These are phyloP conservation scores for Fusarium udum DNA, from an alignment of 2,329 filamentous ascomycete species.

Conservation along the genomic window DNA sequence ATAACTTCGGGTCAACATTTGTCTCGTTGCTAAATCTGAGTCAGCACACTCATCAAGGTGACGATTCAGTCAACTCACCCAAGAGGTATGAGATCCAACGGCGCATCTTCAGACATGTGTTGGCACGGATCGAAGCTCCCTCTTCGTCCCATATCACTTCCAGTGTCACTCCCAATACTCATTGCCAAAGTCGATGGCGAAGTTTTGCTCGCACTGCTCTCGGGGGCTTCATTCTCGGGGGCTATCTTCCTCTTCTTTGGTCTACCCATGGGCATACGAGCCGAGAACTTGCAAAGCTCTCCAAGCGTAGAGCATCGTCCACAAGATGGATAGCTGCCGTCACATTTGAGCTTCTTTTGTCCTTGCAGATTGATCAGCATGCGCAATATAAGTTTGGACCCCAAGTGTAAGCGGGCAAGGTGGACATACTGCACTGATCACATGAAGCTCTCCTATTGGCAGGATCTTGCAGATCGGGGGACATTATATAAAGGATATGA, in stretches of 20 bases:
- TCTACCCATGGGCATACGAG: slow-evolving; percentile 39
- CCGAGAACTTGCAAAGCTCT: slow-evolving; percentile 38
- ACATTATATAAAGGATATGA: neutral
- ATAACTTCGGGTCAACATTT: slow-evolving; percentile 22
- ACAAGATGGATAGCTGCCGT: slow-evolving; percentile 36
- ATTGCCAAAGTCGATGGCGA: slow-evolving; percentile 15
- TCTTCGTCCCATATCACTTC: slow-evolving; percentile 9
- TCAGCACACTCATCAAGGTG: slow-evolving; percentile 14
- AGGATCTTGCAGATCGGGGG: slow-evolving; percentile 15
- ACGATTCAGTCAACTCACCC: slow-evolving; percentile 15
- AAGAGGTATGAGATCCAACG: slow-evolving; percentile 11
- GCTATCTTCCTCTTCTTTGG: slow-evolving; percentile 40
- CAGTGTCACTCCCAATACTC: slow-evolving; percentile 11
- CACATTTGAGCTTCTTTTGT: slow-evolving; percentile 43
- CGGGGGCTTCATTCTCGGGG: slow-evolving; percentile 6
- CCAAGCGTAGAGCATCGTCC: slow-evolving; percentile 25
- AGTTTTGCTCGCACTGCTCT: slow-evolving; percentile 10
- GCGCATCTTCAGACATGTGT: slow-evolving; percentile 12
- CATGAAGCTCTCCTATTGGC: slow-evolving; percentile 40
- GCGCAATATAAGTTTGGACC: neutral
- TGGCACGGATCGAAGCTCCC: slow-evolving; percentile 23
- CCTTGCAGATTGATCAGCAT: slow-evolving; percentile 28
- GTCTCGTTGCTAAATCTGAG: slow-evolving; percentile 25
- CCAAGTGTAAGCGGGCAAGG: slow-evolving; percentile 3
- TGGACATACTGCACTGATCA: slow-evolving; percentile 40